Evolutionary conservation across 345 rosid genomes (phyloP).

Genomic region (Salix udensis): DNA sequence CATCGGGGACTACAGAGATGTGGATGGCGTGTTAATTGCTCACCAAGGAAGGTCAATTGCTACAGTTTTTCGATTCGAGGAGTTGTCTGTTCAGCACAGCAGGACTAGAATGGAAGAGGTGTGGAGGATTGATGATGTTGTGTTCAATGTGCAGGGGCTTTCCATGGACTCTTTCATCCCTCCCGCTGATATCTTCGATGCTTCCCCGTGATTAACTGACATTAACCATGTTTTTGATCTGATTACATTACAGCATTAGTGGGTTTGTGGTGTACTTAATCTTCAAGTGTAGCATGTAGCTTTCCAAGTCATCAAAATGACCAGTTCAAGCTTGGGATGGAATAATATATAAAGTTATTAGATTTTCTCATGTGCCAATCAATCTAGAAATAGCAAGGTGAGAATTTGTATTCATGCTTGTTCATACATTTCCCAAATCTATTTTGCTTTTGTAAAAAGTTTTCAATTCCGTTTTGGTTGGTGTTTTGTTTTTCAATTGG

Average conservation of each 20-base stretch:
- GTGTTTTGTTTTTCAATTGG: no score
- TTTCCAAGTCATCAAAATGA: background rate
- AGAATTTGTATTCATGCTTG: background rate
- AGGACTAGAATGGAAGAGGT: conserved; percentile 86
- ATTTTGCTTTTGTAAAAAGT: background rate
- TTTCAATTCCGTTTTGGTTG: no score
- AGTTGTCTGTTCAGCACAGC: conserved; percentile 62
- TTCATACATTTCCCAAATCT: background rate
- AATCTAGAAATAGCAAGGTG: background rate
- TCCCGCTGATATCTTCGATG: conserved; percentile 75
- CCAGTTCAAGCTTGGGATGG: background rate
- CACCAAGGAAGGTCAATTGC: conserved; percentile 88
- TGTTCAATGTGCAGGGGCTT: conserved; percentile 81
- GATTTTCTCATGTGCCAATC: background rate
- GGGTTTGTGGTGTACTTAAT: conserved; percentile 13
- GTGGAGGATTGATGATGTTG: conserved; percentile 92
- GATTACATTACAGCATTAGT: conserved; percentile 7
- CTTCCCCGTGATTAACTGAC: conserved; percentile 19
- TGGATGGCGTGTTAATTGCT: conserved; percentile 72
- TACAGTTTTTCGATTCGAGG: conserved; percentile 79
- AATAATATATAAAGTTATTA: background rate
- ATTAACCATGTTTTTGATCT: background rate
- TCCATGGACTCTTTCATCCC: conserved; percentile 86
- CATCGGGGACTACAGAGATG: conserved; percentile 78
- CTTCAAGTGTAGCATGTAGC: conserved; percentile 5